These are phyloP conservation scores for Ophiocordyceps sinensis DNA, from an alignment of 2,329 filamentous ascomycete species.

Conservation along the genomic window DNA sequence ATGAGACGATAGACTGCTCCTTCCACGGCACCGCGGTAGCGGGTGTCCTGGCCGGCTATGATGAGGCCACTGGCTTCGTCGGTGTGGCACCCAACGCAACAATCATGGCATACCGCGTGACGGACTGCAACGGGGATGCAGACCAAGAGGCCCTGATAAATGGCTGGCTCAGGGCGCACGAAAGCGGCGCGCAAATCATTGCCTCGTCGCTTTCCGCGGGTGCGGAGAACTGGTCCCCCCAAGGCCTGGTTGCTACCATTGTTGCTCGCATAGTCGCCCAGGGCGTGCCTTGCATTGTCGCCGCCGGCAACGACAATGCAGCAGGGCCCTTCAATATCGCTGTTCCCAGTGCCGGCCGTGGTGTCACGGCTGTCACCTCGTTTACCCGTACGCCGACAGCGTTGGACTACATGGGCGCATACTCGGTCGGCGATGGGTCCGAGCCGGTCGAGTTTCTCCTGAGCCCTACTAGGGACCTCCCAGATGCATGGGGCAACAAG, in stretches of 20 bases:
- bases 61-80: neutral
- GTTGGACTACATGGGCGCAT: no score
- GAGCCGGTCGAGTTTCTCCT: no score
- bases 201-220: neutral
- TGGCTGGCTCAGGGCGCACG: conserved; percentile 2
- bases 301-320: neutral
- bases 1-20: conserved; percentile 1
- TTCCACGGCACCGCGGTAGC: conserved; percentile 4
- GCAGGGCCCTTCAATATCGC: conserved; percentile 1
- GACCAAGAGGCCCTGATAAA: conserved; percentile 1
- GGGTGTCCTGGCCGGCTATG: neutral
- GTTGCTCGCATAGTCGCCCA: neutral
- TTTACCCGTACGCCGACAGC: no score
- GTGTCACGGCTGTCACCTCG: conserved; percentile 2
- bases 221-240: neutral
- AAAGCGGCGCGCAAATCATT: conserved; percentile 2
- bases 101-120: conserved; percentile 1
- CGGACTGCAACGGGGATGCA: neutral
- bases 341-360: conserved; percentile 1
- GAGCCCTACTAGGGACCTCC: no score
- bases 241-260: neutral
- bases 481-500: no score
- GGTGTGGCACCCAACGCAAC: conserved; percentile 2
- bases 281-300: conserved; percentile 1
- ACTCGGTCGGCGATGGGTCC: no score